phyloP scores from a whole-genome alignment of 192 early-diverging fungal genomes.

The Backusella westeae region DNA sequence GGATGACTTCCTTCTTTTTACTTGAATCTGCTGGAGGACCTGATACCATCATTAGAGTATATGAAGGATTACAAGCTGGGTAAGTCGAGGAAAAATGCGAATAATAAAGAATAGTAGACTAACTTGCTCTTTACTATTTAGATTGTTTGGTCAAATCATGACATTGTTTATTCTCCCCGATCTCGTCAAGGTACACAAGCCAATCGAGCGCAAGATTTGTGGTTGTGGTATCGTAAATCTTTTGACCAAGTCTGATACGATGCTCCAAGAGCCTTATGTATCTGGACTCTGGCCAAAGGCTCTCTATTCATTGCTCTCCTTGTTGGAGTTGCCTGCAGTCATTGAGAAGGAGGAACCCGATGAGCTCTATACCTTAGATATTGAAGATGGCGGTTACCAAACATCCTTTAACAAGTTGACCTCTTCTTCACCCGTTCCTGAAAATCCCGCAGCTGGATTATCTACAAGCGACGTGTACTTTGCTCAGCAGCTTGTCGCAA shows the following conservation, averaged over 20 bases:
- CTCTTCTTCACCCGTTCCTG: conserved; percentile 60
- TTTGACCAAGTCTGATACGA: conserved; percentile 50
- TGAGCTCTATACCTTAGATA: conserved; percentile 66
- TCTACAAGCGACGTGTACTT: conserved; percentile 47
- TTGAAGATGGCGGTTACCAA: conserved; percentile 78
- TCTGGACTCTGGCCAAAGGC: conserved; percentile 46
- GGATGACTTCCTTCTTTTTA: conserved; percentile 62
- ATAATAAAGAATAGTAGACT: not conserved
- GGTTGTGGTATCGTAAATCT: conserved; percentile 64
- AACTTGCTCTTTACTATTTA: conserved; percentile 23
- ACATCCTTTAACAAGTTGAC: conserved; percentile 79
- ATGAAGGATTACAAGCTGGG: conserved; percentile 60
- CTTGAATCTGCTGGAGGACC: conserved; percentile 59
- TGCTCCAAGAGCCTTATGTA: conserved; percentile 56
- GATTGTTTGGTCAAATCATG: conserved; percentile 65
- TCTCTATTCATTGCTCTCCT: conserved; percentile 47
- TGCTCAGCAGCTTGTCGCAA: conserved; percentile 45
- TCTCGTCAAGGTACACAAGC: conserved; percentile 50
- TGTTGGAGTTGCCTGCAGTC: conserved; percentile 60
- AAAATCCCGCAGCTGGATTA: conserved; percentile 59
- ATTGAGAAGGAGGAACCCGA: conserved; percentile 51
- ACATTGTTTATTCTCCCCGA: conserved; percentile 65
- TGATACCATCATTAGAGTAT: conserved; percentile 54
- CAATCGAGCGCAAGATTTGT: conserved; percentile 60
- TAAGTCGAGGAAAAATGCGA: conserved; percentile 20